Evolutionary conservation across 768 basidiomycete species (phyloP), one percentile per base, ranked within the genome.

Genomic region (Lactarius tabidus): DNA sequence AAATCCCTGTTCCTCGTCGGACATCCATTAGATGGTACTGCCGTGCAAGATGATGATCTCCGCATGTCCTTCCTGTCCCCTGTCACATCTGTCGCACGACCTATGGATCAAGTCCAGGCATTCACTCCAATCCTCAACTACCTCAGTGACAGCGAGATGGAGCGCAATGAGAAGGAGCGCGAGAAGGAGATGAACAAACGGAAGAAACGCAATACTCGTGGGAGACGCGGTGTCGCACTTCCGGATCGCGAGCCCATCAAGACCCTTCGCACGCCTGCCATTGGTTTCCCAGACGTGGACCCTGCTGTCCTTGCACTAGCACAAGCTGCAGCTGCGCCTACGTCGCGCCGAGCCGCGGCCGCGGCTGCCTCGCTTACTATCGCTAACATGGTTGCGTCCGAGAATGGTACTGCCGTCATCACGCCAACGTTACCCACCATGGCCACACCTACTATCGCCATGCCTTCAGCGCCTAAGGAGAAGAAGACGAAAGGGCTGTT

Each of bases 211-310:
- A 89, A 91, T 70, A 93, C 90, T 2, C 85, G 97, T 39, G 88
- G 89, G 4, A 80, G 90, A 61, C 79, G 91, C 35, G 93, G 93
- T 17, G 81, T 94, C 63, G 85, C 85, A 3, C 79, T 98, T 29
- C 95, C 97, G 0, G 97, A 99, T 73, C 87, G 96, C 52, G 96
- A 99, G 65, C 90, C 93, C 2, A 84, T 91, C 73, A 83, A 93
- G 75, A 98, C 97, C 7, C 91, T 89, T 76, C 88, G 97, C 39
- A 95, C 95, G 0, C 89, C 93, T 9, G 91, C 89, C 8, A 85
- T 91, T 61, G 91, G 90, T 31, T 92, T 88, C 81, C 93, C 89
- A 5, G 91, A 89, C 72, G 78, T 88, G 63, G 89, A 90, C 71
- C 77, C 90, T 59, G 84, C 88, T 9, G 85, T 85, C 0, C 77